Evolutionary conservation across 768 basidiomycete species (phyloP).

Genomic region (Hypholoma sublateritium): DNA sequence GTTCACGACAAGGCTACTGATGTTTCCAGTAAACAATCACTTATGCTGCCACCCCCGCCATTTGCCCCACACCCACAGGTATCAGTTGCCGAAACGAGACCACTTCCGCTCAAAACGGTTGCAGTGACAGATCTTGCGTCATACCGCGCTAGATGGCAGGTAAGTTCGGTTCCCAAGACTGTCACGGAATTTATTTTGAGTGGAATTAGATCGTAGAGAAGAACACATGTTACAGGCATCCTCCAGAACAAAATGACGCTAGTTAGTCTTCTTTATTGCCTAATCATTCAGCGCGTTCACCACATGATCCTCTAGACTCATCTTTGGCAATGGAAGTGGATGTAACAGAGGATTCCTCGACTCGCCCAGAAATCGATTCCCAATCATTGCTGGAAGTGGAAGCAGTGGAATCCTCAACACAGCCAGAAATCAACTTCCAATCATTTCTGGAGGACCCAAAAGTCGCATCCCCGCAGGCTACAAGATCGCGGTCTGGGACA

Average conservation of each 20-base stretch:
- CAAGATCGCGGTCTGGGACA: slow-evolving; percentile 15
- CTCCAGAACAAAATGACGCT: slow-evolving; percentile 1
- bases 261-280: not conserved
- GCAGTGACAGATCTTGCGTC: slow-evolving; percentile 11
- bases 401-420: not conserved
- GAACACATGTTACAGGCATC: slow-evolving; percentile 1
- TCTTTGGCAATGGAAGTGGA: not conserved
- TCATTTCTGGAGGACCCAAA: not conserved
- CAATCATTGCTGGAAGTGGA: not conserved
- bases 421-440: not conserved
- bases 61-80: not conserved
- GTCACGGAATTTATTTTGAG: not conserved
- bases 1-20: not conserved
- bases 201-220: slow-evolving; percentile 9
- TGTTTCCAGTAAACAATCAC: not conserved
- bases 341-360: not conserved
- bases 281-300: not conserved
- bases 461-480: not conserved
- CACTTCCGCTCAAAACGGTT: not conserved
- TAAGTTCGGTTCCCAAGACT: not conserved
- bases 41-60: slow-evolving; percentile 1
- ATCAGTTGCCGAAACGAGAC: not conserved
- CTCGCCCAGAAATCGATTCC: not conserved
- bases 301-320: not conserved
- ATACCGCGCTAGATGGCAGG: slow-evolving; percentile 21